Percentiles rank a stretch among this genome's conserved stretches.
These are phyloP conservation scores for Nigrospora oryzae DNA, from an alignment of 2,329 filamentous ascomycete species.

Conservation along the genomic window DNA sequence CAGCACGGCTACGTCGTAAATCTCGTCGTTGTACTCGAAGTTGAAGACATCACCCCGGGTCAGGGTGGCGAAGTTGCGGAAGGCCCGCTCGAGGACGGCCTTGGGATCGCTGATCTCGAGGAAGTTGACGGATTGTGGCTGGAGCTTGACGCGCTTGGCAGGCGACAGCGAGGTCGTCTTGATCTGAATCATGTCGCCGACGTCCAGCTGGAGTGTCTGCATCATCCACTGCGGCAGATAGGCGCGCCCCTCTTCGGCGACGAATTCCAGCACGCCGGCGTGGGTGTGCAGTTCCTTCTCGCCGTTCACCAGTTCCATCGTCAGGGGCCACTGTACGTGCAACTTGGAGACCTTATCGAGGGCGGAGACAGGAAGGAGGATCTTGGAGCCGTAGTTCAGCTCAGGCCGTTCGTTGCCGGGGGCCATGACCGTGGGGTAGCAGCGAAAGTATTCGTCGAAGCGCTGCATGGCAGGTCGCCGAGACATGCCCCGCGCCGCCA, in stretches of 20 bases:
- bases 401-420: constrained; percentile 81
- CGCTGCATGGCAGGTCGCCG: constrained; percentile 54
- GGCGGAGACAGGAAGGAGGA: constrained; percentile 91
- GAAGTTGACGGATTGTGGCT: constrained; percentile 87
- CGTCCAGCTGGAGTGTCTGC: constrained; percentile 81
- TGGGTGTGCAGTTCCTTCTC: constrained; percentile 74
- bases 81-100: constrained; percentile 92
- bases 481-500: constrained; percentile 32
- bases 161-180: constrained; percentile 89
- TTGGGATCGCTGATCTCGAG: constrained; percentile 96
- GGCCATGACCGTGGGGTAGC: constrained; percentile 92
- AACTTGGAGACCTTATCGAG: constrained; percentile 93
- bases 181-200: constrained; percentile 89
- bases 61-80: constrained; percentile 89
- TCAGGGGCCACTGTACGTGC: constrained; percentile 94
- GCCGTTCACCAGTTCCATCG: constrained; percentile 93
- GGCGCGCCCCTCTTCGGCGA: constrained; percentile 91
- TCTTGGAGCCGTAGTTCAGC: constrained; percentile 94
- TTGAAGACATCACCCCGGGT: constrained; percentile 93
- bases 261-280: constrained; percentile 93
- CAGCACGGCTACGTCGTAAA: constrained; percentile 87
- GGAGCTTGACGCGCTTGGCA: constrained; percentile 89
- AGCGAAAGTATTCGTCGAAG: constrained; percentile 98
- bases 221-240: constrained; percentile 98
- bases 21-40: constrained; percentile 91